Evolutionary conservation across 1,284 basidiomycete species (phyloP), one percentile per base, ranked within the genome.

Genomic region (Trametes pubescens): DNA sequence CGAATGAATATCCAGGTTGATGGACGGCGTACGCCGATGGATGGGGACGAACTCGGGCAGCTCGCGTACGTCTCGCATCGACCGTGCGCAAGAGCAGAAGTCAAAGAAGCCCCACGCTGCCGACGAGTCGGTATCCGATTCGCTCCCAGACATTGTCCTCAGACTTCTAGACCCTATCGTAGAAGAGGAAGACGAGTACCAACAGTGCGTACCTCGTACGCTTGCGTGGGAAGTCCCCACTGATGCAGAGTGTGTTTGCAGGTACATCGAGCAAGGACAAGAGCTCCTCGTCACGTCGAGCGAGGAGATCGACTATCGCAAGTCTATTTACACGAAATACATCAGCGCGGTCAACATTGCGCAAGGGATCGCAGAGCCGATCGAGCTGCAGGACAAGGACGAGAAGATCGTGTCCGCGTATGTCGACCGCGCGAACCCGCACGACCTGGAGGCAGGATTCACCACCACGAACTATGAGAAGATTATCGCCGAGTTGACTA

Each of bases 141-240:
- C 89, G 0, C 90, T 93, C 2, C 88, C 89, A 65, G 78, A 76
- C 0, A 80, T 95, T 29, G 90, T 91, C 2, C 76, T 75, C 38
- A 81, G 86, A 11, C 79, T 90, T 8, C 81, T 96, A 21, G 75
- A 89, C 60, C 94, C 94, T 0, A 79, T 80, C 4, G 88, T 92
- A 11, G 84, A 86, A 1, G 82, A 84, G 29, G 81, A 84, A 43
- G 92, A 94, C 73, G 94, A 97, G 73, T 98, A 98, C 77, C 87
- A 91, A 69, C 90, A 90, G 88, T 91, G 65, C 40, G 82, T 78
- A 16, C 53, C 9, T n/a, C 9, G 18, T 26, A 13, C 9, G 14
- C n/a, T 2, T 6, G 2, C 18, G 22, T 11, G 7, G 26, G 18
- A 21, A 2, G 4, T n/a, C n/a, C 26, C 2, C 37, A 4, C 21